Evolutionary conservation across 768 basidiomycete species (phyloP).

Genomic region (Boletus bicolor): DNA sequence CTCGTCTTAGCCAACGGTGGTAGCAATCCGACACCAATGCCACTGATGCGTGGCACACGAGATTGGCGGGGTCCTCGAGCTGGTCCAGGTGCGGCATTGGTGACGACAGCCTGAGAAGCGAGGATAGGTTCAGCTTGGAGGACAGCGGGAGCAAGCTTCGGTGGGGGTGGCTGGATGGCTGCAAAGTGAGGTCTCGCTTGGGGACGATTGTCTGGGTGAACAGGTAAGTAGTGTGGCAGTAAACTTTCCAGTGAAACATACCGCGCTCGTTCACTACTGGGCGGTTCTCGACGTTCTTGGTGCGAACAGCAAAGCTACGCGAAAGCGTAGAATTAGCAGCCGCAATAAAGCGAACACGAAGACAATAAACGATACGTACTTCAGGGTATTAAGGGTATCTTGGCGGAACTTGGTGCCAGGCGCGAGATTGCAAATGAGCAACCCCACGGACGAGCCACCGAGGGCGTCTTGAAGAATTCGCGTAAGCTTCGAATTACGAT

Average conservation of each 20-base stretch:
- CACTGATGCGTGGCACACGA: conserved; percentile 32
- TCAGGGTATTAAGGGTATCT: conserved; percentile 90
- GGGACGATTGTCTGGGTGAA: conserved; percentile 51
- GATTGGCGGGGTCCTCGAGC: conserved; percentile 29
- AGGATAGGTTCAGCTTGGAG: conserved; percentile 41
- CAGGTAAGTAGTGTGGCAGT: not conserved
- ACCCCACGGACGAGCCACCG: conserved; percentile 73
- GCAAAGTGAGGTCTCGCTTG: conserved; percentile 62
- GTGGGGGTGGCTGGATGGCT: conserved; percentile 49
- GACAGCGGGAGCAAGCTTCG: conserved; percentile 43
- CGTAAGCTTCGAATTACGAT: conserved; percentile 87
- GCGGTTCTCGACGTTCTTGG: conserved; percentile 84
- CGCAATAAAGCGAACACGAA: not conserved
- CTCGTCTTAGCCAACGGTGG: conserved; percentile 21
- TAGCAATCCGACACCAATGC: conserved; percentile 25
- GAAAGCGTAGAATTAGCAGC: not conserved
- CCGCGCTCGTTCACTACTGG: conserved; percentile 77
- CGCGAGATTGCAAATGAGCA: conserved; percentile 85
- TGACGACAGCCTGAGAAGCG: conserved; percentile 7
- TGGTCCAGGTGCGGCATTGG: conserved; percentile 11
- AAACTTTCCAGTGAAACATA: conserved; percentile 27
- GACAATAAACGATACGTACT: conserved; percentile 43
- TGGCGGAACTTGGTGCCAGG: conserved; percentile 79
- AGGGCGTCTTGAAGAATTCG: conserved; percentile 88
- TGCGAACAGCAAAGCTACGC: conserved; percentile 72